phyloP scores from a whole-genome alignment of 2,329 filamentous ascomycete species.

The Botryosphaeria agaves region DNA sequence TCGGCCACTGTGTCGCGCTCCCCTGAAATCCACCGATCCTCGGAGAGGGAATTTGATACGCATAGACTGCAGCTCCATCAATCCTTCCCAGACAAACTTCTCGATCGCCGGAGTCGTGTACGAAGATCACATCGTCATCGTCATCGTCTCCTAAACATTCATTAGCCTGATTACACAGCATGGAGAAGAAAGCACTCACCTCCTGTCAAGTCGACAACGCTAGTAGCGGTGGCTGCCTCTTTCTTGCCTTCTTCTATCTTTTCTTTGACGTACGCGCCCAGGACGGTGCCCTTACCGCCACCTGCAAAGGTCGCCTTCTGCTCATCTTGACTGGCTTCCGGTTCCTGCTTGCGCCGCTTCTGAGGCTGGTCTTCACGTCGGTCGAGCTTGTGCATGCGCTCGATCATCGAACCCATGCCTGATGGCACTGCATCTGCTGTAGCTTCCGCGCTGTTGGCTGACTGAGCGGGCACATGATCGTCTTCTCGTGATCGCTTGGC shows the following conservation, averaged over 20 bases:
- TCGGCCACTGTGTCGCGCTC: constrained; percentile 47
- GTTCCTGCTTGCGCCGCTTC: constrained; percentile 43
- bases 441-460: background rate
- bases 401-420: constrained; percentile 47
- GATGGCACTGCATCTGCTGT: background rate
- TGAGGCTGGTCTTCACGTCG: constrained; percentile 42
- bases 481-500: constrained; percentile 13
- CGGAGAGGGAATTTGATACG: constrained; percentile 48
- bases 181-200: constrained; percentile 1
- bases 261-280: constrained; percentile 51
- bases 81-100: constrained; percentile 72
- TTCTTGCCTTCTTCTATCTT: constrained; percentile 30
- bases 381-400: constrained; percentile 59
- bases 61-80: constrained; percentile 48
- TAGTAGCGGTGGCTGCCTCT: constrained; percentile 11
- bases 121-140: constrained; percentile 36
- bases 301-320: constrained; percentile 26
- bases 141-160: constrained; percentile 23
- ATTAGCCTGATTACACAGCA: background rate
- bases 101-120: constrained; percentile 44
- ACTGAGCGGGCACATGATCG: constrained; percentile 5
- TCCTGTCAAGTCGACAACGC: constrained; percentile 6
- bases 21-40: constrained; percentile 45
- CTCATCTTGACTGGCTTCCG: constrained; percentile 20
- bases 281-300: constrained; percentile 33